A percentile compares a stretch with the other conserved stretches of the same genome.
These are phyloP conservation scores for Salicornia ramosissima DNA, from an alignment of 148 eudicot species.

Conservation along the genomic window DNA sequence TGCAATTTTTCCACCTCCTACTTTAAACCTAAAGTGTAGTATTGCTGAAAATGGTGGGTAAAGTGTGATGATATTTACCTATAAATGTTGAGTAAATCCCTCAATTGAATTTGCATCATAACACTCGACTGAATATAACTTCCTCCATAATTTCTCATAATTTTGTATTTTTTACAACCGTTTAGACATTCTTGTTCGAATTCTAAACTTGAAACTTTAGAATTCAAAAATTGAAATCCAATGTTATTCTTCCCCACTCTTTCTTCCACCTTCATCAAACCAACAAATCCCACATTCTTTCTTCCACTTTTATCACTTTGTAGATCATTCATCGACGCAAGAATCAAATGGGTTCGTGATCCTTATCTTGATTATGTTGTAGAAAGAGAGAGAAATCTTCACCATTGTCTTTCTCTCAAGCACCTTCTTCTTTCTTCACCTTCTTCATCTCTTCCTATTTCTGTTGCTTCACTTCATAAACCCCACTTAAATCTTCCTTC, in stretches of 20 bases:
- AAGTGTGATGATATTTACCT: no score
- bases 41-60: no score
- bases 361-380: conserved; percentile 53
- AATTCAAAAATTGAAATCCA: conserved; percentile 5
- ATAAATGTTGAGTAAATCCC: no score
- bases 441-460: conserved; percentile 44
- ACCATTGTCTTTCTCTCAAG: conserved; percentile 49
- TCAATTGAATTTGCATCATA: no score
- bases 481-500: conserved; percentile 43
- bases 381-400: conserved; percentile 54
- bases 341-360: conserved; percentile 69
- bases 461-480: conserved; percentile 42
- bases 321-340: conserved; percentile 55
- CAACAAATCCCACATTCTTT: background rate
- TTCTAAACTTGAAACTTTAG: no score
- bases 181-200: no score
- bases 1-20: no score
- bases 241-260: background rate
- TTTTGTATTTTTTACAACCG: no score
- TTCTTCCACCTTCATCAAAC: background rate
- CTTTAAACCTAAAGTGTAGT: no score
- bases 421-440: conserved; percentile 52
- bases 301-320: conserved; percentile 9
- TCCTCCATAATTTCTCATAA: no score
- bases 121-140: no score